These are phyloP conservation scores for Boletellus ananas DNA, from an alignment of 768 basidiomycete genomes.

Conservation along the genomic window DNA sequence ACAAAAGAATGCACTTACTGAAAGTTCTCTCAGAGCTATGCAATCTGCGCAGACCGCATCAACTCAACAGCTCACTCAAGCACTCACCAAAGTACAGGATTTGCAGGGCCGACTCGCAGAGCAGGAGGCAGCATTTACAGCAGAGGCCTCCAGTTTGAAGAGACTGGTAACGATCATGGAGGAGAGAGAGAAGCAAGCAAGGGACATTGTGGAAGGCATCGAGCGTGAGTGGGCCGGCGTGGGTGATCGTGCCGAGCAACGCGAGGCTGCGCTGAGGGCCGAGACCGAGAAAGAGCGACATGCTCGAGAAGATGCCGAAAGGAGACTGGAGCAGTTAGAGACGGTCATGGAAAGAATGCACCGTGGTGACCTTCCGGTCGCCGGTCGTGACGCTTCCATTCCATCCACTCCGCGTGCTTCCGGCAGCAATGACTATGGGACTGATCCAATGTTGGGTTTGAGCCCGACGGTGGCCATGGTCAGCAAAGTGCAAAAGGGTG, in stretches of 20 bases:
- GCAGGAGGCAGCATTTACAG: constrained; percentile 77
- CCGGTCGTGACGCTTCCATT: constrained; percentile 38
- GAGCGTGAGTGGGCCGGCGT: constrained; percentile 81
- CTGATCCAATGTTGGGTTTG: constrained; percentile 61
- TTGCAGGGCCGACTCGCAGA: constrained; percentile 77
- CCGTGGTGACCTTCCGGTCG: constrained; percentile 64
- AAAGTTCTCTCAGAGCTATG: constrained; percentile 66
- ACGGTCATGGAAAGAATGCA: constrained; percentile 68
- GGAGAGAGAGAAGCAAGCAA: constrained; percentile 80
- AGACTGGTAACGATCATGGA: constrained; percentile 83
- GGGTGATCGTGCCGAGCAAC: constrained; percentile 61
- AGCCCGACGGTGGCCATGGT: constrained; percentile 90
- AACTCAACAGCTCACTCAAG: constrained; percentile 70
- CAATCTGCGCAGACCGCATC: constrained; percentile 71
- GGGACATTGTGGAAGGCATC: constrained; percentile 75
- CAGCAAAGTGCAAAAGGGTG: constrained; percentile 71
- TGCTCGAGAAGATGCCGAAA: constrained; percentile 68
- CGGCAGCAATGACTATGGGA: constrained; percentile 38
- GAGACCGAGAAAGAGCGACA: constrained; percentile 70
- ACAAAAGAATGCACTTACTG: constrained; percentile 61
- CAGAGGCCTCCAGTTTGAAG: constrained; percentile 69
- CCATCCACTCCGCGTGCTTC: constrained; percentile 41
- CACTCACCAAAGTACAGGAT: constrained; percentile 70
- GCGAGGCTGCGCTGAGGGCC: constrained; percentile 63
- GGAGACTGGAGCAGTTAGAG: constrained; percentile 66